These are phyloP conservation scores for Austroboletus niveus DNA, from an alignment of 1,284 basidiomycete species.

Conservation along the genomic window DNA sequence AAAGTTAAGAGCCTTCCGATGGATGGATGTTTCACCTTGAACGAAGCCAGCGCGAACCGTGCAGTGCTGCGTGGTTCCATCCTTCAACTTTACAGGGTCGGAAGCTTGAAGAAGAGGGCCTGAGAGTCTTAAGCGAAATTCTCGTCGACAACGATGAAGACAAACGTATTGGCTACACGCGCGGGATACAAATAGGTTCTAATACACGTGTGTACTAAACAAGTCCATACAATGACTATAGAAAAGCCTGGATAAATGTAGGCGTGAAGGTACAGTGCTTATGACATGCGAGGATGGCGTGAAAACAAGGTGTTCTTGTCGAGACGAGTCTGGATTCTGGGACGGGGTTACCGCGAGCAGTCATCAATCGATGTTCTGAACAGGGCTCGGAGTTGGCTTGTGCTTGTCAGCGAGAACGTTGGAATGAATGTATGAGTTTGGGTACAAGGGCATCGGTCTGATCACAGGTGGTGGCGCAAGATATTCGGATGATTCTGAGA, in stretches of 20 bases:
- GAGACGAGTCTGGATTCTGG: neutral
- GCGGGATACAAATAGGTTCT: neutral
- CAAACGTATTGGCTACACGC: neutral
- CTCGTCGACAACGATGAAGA: neutral
- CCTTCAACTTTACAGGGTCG: neutral
- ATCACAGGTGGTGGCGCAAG: slow-evolving; percentile 21
- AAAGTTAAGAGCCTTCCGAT: neutral
- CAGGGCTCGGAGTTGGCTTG: neutral
- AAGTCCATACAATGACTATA: slow-evolving; percentile 1
- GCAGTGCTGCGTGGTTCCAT: slow-evolving; percentile 26
- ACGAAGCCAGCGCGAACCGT: slow-evolving; percentile 16
- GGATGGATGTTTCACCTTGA: slow-evolving; percentile 26
- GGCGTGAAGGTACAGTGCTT: slow-evolving; percentile 15
- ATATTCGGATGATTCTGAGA: slow-evolving; percentile 10
- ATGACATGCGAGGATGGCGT: slow-evolving; percentile 4
- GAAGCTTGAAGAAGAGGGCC: neutral
- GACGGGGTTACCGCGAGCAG: neutral
- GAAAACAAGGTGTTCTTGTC: slow-evolving; percentile 5
- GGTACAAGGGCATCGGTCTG: slow-evolving; percentile 31
- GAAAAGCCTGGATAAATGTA: neutral
- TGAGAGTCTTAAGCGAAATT: too few relatives aligned
- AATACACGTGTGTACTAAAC: slow-evolving; percentile 6
- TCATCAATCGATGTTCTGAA: slow-evolving; percentile 6
- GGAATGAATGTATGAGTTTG: slow-evolving; percentile 24
- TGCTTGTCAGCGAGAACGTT: slow-evolving; percentile 4